Evolutionary conservation across 1,284 basidiomycete genomes (phyloP), one percentile per base, ranked within the genome.

Genomic region (Psilocybe mexicana): DNA sequence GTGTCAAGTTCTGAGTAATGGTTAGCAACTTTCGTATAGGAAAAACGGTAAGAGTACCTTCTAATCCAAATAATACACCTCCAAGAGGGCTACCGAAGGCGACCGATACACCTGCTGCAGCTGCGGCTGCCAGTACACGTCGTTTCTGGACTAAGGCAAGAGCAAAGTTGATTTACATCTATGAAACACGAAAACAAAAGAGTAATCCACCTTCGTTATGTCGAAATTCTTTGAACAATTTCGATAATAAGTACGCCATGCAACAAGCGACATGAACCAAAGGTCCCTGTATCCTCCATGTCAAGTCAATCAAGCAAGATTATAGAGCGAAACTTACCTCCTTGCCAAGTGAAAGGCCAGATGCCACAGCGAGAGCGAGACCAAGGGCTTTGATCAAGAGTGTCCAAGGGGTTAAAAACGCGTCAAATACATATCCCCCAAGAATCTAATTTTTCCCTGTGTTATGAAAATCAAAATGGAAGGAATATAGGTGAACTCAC

Each of bases 341-440:
- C 72, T 92, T 92, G 8, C 90, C 90, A 23, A 92, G 73, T 2
- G 87, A 90, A 12, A 92, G 74, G 0, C 90, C 90, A 8, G 88
- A 90, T 0, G 88, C 88, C n/a, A 92, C 89, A 1, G 88, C 80
- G 7, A 94, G 79, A 5, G 89, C 87, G 33, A 93, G 77, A 6
- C 90, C 91, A 46, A 93, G 72, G 0, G 86, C 84, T 70, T 93
- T 93, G 67, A 91, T 90, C 43, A 90, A 72, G 14, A 91, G 78
- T 0, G 86, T 90, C 87, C 86, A 88, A 0, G 86, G 81, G n/a
- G 83, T 80, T 8, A 91, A 76, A 66, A 89, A 89, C 1, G 82
- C 76, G 63, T 88, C 85, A 45, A 91, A 79, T 14, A 90, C 86
- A 66, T 88, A 90, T 53, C 88, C 88, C 44, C 85, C 83, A 26